Evolutionary conservation across 257 asterid genomes (phyloP).

Genomic region (Dorcoceras hygrometricum): DNA sequence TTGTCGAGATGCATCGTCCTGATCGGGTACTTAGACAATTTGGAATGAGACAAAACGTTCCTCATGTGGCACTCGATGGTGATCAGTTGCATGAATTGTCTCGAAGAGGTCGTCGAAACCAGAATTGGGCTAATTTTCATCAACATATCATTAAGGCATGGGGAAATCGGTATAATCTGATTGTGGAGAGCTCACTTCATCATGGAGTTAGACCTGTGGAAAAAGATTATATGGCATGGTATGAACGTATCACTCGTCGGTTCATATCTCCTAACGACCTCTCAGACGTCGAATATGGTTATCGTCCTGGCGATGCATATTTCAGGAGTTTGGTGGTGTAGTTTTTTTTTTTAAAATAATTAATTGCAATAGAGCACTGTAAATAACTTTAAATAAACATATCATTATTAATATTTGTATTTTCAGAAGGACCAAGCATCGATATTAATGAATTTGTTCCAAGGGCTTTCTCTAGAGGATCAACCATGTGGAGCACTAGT

Average conservation of each 20-base stretch:
- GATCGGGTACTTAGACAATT: background rate
- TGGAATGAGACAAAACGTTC: background rate
- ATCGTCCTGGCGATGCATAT: background rate
- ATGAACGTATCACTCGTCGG: background rate
- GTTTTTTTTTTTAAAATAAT: no score
- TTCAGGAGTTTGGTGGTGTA: background rate
- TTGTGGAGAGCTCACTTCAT: background rate
- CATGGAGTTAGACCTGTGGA: background rate
- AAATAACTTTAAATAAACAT: background rate
- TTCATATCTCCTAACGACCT: background rate
- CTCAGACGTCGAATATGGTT: background rate
- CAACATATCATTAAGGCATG: background rate
- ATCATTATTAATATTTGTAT: no score
- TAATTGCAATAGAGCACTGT: no score
- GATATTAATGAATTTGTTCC: no score
- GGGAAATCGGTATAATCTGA: background rate
- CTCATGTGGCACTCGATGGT: background rate
- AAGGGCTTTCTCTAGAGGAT: background rate
- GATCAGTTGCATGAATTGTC: background rate
- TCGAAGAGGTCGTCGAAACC: background rate
- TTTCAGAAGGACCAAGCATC: background rate
- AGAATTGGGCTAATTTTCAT: background rate
- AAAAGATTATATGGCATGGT: background rate
- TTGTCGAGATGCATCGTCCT: no score
- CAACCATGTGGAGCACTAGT: background rate